Conservation (phyloP, 495 filamentous ascomycete species). For the Extremus antarcticus region DNA sequence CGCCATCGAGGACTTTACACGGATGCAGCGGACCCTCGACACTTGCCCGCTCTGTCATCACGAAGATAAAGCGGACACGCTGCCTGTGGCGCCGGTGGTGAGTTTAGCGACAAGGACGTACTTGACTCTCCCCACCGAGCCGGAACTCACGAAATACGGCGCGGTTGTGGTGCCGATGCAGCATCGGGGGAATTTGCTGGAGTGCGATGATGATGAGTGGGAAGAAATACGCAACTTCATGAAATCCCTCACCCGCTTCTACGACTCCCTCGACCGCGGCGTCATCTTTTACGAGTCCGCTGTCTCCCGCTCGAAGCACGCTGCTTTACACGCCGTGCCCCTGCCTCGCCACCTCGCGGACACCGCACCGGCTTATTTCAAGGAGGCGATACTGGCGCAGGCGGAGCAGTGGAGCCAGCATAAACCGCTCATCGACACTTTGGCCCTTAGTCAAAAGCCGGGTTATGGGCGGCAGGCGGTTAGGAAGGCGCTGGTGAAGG, state of each 20-base stretch:
- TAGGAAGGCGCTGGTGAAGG: conserved; percentile 71
- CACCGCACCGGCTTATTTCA: conserved; percentile 89
- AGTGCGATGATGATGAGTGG: conserved; percentile 99
- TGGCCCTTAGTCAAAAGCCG: conserved; percentile 39
- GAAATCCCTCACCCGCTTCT: conserved; percentile 89
- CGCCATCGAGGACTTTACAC: conserved; percentile 80
- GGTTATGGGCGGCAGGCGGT: conserved; percentile 72
- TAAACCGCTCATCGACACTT: conserved; percentile 84
- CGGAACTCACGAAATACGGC: conserved; percentile 73
- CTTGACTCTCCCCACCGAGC: conserved; percentile 79
- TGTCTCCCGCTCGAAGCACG: conserved; percentile 65
- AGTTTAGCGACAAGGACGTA: conserved; percentile 79
- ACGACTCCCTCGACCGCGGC: conserved; percentile 78
- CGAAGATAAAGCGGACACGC: conserved; percentile 55
- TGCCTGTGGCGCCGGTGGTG: conserved; percentile 81
- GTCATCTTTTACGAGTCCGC: conserved; percentile 98
- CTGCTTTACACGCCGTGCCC: conserved; percentile 75
- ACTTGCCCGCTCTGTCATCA: conserved; percentile 86
- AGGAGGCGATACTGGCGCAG: conserved; percentile 75
- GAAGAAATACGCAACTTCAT: conserved; percentile 98
- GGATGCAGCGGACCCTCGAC: conserved; percentile 79
- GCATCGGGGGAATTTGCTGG: conserved; percentile 80
- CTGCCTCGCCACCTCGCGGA: conserved; percentile 79
- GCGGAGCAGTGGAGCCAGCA: conserved; percentile 96
- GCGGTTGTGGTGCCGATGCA: conserved; percentile 82